A percentile compares a stretch with the other conserved stretches of the same genome.
Evolutionary conservation across 495 filamentous ascomycete species (phyloP).

Genomic region (Niebla homalea): DNA sequence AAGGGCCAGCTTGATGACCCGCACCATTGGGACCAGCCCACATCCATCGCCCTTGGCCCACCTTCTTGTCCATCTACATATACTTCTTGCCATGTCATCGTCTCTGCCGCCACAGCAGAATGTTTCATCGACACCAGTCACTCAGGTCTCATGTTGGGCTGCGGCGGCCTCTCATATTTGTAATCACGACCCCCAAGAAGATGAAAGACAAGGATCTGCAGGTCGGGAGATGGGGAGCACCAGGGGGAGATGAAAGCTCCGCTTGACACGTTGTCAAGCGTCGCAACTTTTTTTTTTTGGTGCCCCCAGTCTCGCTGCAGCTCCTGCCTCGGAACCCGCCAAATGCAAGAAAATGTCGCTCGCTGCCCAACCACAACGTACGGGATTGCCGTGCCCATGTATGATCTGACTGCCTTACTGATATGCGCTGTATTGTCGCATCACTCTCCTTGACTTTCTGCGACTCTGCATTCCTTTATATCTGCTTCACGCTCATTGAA

Average conservation of each 20-base stretch:
- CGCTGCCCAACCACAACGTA: background rate
- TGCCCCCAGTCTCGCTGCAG: background rate
- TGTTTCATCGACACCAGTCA: too few relatives aligned
- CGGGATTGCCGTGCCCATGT: background rate
- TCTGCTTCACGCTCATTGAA: conserved; percentile 2
- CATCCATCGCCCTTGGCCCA: too few relatives aligned
- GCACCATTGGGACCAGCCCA: too few relatives aligned
- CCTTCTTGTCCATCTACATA: too few relatives aligned
- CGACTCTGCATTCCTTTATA: too few relatives aligned
- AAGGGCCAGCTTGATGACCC: too few relatives aligned
- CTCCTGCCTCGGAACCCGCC: background rate
- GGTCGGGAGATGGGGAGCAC: conserved; percentile 1
- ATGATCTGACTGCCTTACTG: too few relatives aligned
- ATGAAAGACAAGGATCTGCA: conserved; percentile 10
- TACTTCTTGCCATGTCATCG: conserved; percentile 4
- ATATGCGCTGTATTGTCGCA: too few relatives aligned
- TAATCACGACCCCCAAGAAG: background rate
- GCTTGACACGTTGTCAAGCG: conserved; percentile 21
- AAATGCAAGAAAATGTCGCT: background rate
- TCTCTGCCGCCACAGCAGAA: background rate
- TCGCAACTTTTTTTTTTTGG: conserved; percentile 4
- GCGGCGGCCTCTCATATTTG: too few relatives aligned
- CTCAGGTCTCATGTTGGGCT: too few relatives aligned
- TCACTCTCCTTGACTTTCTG: too few relatives aligned
- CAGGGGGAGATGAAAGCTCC: conserved; percentile 17